Percentiles rank a stretch among this genome's conserved stretches.
phyloP scores from a whole-genome alignment of 2,329 filamentous ascomycete species.

The Thermothelomyces thermophilus region DNA sequence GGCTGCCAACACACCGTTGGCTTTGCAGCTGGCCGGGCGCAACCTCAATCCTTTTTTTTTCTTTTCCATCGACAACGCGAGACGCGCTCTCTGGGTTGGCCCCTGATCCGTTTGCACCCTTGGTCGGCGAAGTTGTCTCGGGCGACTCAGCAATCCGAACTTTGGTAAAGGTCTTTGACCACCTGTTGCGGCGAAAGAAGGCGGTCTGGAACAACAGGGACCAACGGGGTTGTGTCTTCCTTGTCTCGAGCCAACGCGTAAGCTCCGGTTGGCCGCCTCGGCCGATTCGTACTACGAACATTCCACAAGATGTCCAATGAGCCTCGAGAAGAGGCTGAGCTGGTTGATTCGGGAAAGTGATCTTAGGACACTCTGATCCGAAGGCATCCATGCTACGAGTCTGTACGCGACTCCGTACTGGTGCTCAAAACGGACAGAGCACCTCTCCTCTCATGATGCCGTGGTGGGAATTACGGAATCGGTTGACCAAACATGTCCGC shows the following conservation, averaged over 20 bases:
- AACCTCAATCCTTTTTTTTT: background rate
- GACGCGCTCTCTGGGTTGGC: constrained; percentile 1
- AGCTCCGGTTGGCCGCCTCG: constrained; percentile 7
- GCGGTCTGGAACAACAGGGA: background rate
- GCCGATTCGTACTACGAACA: background rate
- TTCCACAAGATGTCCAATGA: background rate
- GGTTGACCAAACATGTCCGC: background rate
- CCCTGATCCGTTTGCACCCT: constrained; percentile 6
- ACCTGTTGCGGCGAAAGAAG: background rate
- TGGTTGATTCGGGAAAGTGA: background rate
- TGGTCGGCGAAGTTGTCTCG: constrained; percentile 4
- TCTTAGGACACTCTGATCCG: too few relatives aligned
- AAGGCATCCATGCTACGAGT: too few relatives aligned
- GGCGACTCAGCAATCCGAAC: too few relatives aligned
- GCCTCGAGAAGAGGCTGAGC: background rate
- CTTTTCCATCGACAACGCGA: too few relatives aligned
- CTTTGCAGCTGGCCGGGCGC: background rate
- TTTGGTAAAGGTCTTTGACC: background rate
- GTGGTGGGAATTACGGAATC: background rate
- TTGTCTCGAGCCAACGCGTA: constrained; percentile 5
- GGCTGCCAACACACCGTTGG: constrained; percentile 9
- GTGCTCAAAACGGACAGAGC: background rate
- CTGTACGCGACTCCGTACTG: too few relatives aligned
- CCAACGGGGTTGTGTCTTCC: background rate
- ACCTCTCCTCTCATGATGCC: background rate